Percentiles rank a stretch among this genome's conserved stretches.
These are phyloP conservation scores for Tephrocybe sp. DNA, from an alignment of 768 basidiomycete genomes.

Conservation along the genomic window DNA sequence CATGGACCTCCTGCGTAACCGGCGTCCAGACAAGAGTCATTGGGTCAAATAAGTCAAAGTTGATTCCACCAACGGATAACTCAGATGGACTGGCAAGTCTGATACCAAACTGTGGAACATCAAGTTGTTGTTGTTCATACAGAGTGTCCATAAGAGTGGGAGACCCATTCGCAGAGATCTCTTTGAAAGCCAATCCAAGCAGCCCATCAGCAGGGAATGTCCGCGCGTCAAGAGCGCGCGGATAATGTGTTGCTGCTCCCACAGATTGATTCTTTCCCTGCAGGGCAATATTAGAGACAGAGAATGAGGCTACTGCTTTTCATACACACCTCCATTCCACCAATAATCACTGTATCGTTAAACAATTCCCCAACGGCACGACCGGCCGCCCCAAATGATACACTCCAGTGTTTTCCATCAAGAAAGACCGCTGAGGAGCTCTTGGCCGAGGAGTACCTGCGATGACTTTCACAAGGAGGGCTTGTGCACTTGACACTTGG, in stretches of 20 bases:
- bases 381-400: no score
- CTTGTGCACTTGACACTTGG: neutral
- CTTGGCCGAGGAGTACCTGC: no score
- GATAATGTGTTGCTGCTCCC: neutral
- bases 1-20: neutral
- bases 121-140: neutral
- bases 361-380: neutral
- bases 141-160: neutral
- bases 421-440: no score
- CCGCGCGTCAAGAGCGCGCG: neutral
- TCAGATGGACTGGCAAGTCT: neutral
- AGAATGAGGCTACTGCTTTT: no score
- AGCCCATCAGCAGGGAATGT: slow-evolving; percentile 3
- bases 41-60: neutral
- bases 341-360: neutral
- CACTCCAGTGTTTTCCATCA: no score
- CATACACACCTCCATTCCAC: neutral
- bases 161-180: neutral
- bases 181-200: neutral
- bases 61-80: neutral
- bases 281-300: no score
- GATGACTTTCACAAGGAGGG: no score
- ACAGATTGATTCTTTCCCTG: neutral
- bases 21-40: neutral
- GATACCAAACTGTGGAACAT: neutral